Evolutionary conservation across 352 stramenopile genomes (phyloP).

Genomic region (Globisporangium paddicum): DNA sequence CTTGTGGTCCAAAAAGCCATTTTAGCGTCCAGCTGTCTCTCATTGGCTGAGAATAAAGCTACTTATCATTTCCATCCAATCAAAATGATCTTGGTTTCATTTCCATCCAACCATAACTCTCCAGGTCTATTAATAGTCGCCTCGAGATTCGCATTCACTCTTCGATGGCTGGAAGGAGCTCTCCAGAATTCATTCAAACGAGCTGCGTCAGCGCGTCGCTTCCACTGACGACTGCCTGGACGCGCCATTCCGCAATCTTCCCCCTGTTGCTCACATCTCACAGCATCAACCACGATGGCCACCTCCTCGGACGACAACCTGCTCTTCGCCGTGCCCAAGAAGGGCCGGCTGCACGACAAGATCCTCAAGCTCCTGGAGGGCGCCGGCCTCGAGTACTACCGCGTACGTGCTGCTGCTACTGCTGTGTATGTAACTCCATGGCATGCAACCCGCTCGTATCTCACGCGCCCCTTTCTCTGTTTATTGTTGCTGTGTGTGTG

Average conservation of each 20-base stretch:
- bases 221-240: not conserved
- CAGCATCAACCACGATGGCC: slow-evolving; percentile 9
- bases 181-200: slow-evolving; percentile 9
- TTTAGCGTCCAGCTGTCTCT: not conserved
- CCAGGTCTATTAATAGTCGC: not conserved
- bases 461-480: no score
- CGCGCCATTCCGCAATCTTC: slow-evolving; percentile 1
- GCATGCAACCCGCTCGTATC: not conserved
- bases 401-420: slow-evolving; percentile 35
- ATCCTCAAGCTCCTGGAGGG: slow-evolving; percentile 95
- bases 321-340: slow-evolving; percentile 97
- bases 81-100: not conserved
- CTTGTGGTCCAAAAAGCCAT: not conserved
- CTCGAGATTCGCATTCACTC: slow-evolving; percentile 6
- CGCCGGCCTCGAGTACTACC: slow-evolving; percentile 94
- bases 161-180: not conserved
- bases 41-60: not conserved
- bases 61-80: no score
- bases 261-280: not conserved
- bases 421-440: no score
- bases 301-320: slow-evolving; percentile 51
- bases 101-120: not conserved
- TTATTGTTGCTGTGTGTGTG: not conserved
- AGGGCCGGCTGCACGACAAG: slow-evolving; percentile 96
- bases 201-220: not conserved